Evolutionary conservation across 129 eudicot species (phyloP), one percentile per base, ranked within the genome.

Genomic region (Flaveria bidentis): DNA sequence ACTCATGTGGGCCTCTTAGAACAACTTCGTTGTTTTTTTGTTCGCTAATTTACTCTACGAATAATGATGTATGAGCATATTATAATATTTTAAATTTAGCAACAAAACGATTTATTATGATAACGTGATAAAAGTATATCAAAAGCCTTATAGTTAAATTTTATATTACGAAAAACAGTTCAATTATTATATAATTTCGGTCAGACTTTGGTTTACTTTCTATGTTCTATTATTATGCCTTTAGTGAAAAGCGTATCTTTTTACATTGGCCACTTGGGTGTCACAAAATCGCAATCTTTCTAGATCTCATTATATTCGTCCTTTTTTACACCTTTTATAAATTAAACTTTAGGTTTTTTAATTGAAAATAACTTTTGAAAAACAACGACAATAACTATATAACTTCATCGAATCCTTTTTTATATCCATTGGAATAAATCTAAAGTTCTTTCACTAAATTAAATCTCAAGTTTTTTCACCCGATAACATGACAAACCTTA

Each of bases 291-390:
- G 2, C 28, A 56, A 56, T 56, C 63, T 56, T 56, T 56, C 12
- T 9, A 22, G 30, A 56, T 56, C 63, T 26, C 63, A 56, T 26
- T 56, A 56, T 56, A 56, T 56, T 56, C 28, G 63, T 56, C 63
- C 30, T 20, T 56, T 56, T 56, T 7, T 9, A 20, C 12, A 4
- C 28, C 28, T 20, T 2, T 56, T 56, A 2, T 20, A 49, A 49
- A 14, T 49, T 0, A 49, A 49, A 13, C 5, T 49, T 49, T 47
- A 2, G 4, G 5, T 30, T 45, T 10, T 49, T 49, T 51, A 51
- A 51, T 36, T 36, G 18, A 16, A 51, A n/a, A n/a, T 5, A 53
- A 17, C 61, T 53, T n/a, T 53, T 53, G 25, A 53, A 53, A 53
- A 53, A 22, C 25, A 53, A 17, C 22, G 6, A n/a, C 26, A 6